Base-by-base conservation (phyloP, 2,329 filamentous ascomycete species). In the Fusarium musae region DNA sequence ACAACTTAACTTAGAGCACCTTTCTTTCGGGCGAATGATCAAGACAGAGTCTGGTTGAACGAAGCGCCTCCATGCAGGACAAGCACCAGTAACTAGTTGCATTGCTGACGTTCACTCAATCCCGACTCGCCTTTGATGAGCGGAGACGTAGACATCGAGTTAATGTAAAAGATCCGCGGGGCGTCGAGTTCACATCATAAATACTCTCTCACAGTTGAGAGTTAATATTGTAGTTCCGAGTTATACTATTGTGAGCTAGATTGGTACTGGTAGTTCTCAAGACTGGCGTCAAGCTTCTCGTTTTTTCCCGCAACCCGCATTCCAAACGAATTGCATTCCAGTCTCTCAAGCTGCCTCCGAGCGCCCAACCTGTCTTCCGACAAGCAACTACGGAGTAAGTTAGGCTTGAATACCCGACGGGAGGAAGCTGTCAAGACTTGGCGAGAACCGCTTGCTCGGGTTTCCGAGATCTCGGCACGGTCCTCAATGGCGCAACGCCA, bases 401-500 rank as follows among this genome's bases (percentile, higher is more conserved):
- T n/a, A 47, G 44, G 44, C 44, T 47, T 28, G 44, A 28, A 28
- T 28, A 21, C 26, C 42, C 21, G 50, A 19, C 49, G 49, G 64
- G 49, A 50, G 39, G 63, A 47, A 59, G 21, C 40, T 28, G 36
- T 64, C 36, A 30, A 36, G 43, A 58, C 69, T 63, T 69, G 53
- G 67, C 63, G 60, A 60, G 44, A 70, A 68, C 68, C 70, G 26
- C 21, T 57, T 40, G 57, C 40, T 50, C 50, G 66, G 72, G 46
- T 64, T 60, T 50, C 32, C 47, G 60, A 67, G 52, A 59, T 62
- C 39, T 60, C 34, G 44, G 54, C 60, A 68, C 49, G 50, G 59
- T 68, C 62, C 53, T 65, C n/a, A 26, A 50, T 72, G 63, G 64
- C 64, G 62, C 63, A 60, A 65, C 65, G 56, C 58, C 47, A 53